Base-by-base conservation (phyloP, 192 early-diverging fungal species). In the Backusella tarrabulga region DNA sequence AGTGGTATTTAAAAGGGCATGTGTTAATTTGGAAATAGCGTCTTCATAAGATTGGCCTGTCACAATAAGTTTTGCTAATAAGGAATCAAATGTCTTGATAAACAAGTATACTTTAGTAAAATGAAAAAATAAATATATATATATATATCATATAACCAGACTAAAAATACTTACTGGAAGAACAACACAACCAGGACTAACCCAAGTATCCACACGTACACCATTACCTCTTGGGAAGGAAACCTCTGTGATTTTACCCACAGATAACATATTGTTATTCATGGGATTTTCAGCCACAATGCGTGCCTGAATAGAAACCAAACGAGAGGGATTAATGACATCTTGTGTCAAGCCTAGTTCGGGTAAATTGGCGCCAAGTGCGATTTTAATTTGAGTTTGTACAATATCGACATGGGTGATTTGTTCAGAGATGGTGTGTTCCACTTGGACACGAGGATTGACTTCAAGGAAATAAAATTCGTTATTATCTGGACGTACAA, bases 401-500 rank as follows among this genome's bases (percentile, higher is more conserved):
- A 97, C 96, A 73, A 98, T 85, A 76, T 97, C 95, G 19, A 93
- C 93, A 71, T 87, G 82, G 0, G 96, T 97, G 52, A 98, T 88
- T 92, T 95, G 95, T 79, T 98, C 96, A 6, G 94, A 96, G n/a
- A 97, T 90, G 4, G 96, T 95, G 77, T 98, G 97, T 87, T 98
- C 97, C n/a, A 98, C 97, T 79, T 93, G 95, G 60, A 97, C 86
- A 60, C 96, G 90, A 6, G 96, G 95, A 85, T 97, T 97, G 92
- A 96, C 95, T 85, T 97, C 95, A 92, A 98, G 93, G 80, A 96
- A 98, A 86, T 96, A 97, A 80, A 96, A 97, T 80, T 93, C 84
- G 70, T 92, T 85, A 35, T 88, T 88, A 46, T 86, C 85, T 60
- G 92, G 91, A 81, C 95, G 92, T 80, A 97, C 87, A 67, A 98